Conservation (phyloP, 2,329 filamentous ascomycete genomes). For the Plenodomus lindquistii region DNA sequence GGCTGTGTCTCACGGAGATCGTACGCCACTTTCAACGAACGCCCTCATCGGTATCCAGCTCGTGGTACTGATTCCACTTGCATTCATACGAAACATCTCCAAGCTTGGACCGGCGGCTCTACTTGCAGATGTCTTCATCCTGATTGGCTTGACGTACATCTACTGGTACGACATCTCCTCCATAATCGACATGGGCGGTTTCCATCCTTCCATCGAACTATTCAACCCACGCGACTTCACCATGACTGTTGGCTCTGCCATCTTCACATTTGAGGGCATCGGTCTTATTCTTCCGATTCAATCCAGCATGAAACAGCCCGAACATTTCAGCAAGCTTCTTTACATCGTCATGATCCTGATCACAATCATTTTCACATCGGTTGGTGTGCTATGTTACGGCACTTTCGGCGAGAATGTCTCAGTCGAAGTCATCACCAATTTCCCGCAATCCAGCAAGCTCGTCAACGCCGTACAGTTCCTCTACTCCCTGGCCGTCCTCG, state of each 20-base stretch:
- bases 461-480: constrained; percentile 77
- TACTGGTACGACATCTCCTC: constrained; percentile 69
- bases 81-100: constrained; percentile 74
- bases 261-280: constrained; percentile 80
- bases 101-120: constrained; percentile 72
- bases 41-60: constrained; percentile 69
- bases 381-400: constrained; percentile 74
- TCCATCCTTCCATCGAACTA: constrained; percentile 64
- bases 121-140: constrained; percentile 72
- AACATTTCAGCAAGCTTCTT: constrained; percentile 68
- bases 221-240: constrained; percentile 73
- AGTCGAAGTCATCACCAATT: constrained; percentile 78
- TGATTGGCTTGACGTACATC: constrained; percentile 72
- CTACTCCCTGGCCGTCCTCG: constrained; percentile 74
- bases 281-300: constrained; percentile 77
- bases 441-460: constrained; percentile 69
- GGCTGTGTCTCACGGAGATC: constrained; percentile 59
- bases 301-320: constrained; percentile 71
- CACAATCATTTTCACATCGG: constrained; percentile 71
- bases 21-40: constrained; percentile 57
- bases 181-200: constrained; percentile 58
- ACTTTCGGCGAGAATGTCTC: constrained; percentile 70
- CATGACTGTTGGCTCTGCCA: constrained; percentile 71
- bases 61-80: constrained; percentile 65
- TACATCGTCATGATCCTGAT: constrained; percentile 73